phyloP scores from a whole-genome alignment of 768 basidiomycete genomes.

The Hirschioporus abietinus region DNA sequence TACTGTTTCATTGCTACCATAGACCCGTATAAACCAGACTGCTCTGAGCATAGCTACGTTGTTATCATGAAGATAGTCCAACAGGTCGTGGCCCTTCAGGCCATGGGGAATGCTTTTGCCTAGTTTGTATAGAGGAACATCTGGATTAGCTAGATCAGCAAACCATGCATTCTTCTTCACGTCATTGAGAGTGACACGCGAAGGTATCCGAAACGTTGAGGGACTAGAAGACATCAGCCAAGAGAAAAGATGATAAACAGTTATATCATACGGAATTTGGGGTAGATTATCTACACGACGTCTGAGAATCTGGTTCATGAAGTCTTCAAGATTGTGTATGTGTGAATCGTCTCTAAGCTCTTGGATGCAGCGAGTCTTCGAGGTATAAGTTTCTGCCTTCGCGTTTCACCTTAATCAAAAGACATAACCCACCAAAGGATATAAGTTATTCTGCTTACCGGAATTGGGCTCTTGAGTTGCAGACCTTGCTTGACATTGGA shows the following conservation, averaged over 20 bases:
- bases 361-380: slow-evolving; percentile 46
- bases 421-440: slow-evolving; percentile 5
- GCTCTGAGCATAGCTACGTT: slow-evolving; percentile 77
- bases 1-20: slow-evolving; percentile 85
- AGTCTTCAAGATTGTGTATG: slow-evolving; percentile 57
- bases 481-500: slow-evolving; percentile 64
- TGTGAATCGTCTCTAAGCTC: slow-evolving; percentile 46
- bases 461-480: slow-evolving; percentile 44
- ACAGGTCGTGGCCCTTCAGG: slow-evolving; percentile 76
- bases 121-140: slow-evolving; percentile 74
- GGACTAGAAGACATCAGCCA: slow-evolving; percentile 31
- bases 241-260: background rate
- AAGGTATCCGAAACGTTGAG: slow-evolving; percentile 73
- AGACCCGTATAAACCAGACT: slow-evolving; percentile 82
- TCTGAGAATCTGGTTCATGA: slow-evolving; percentile 72
- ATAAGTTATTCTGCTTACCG: slow-evolving; percentile 39
- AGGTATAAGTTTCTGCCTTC: slow-evolving; percentile 62
- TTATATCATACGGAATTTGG: slow-evolving; percentile 53
- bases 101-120: slow-evolving; percentile 86
- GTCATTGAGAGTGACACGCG: slow-evolving; percentile 78
- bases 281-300: slow-evolving; percentile 54
- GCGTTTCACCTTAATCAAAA: background rate
- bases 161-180: slow-evolving; percentile 80
- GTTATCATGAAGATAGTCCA: slow-evolving; percentile 73
- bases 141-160: slow-evolving; percentile 72